phyloP scores from a whole-genome alignment of 2,329 filamentous ascomycete genomes.

The Zelopaecilomyces penicillatus region DNA sequence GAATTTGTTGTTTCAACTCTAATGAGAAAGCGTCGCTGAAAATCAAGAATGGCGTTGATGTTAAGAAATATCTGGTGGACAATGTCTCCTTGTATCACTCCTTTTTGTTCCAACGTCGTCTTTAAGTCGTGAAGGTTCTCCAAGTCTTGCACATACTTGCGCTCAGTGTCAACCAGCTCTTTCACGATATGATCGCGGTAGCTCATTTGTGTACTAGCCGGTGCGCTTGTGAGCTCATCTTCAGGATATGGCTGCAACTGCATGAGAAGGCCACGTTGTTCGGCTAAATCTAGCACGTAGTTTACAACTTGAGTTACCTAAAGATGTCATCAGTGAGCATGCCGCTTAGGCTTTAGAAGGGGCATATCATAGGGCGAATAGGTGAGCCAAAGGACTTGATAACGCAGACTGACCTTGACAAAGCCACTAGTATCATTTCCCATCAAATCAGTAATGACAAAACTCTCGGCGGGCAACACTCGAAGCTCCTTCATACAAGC shows the following conservation, averaged over 20 bases:
- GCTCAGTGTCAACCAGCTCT: slow-evolving; percentile 88
- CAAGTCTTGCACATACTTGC: slow-evolving; percentile 95
- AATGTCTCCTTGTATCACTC: slow-evolving; percentile 78
- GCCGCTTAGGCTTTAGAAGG: not conserved
- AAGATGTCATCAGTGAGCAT: not conserved
- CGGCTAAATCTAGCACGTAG: slow-evolving; percentile 77
- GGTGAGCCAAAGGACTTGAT: not conserved
- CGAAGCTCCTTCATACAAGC: slow-evolving; percentile 77
- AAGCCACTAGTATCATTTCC: slow-evolving; percentile 95
- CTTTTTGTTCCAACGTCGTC: slow-evolving; percentile 79
- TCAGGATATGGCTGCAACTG: slow-evolving; percentile 51
- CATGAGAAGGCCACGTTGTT: slow-evolving; percentile 65
- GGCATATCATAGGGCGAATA: not conserved
- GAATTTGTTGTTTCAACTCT: slow-evolving; percentile 93
- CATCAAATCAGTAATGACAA: slow-evolving; percentile 85
- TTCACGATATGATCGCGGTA: slow-evolving; percentile 81
- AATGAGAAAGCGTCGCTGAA: slow-evolving; percentile 90
- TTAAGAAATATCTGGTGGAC: slow-evolving; percentile 96
- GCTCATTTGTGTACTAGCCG: slow-evolving; percentile 58
- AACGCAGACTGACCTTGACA: slow-evolving; percentile 60
- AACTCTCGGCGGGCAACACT: slow-evolving; percentile 73
- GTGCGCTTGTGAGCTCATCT: slow-evolving; percentile 35
- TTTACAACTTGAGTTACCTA: slow-evolving; percentile 84
- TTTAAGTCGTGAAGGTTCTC: slow-evolving; percentile 91
- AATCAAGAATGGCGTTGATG: slow-evolving; percentile 88